A percentile compares a stretch with the other conserved stretches of the same genome.
phyloP scores from a whole-genome alignment of 1,284 basidiomycete species.

The Lentinula novae-zelandiae region DNA sequence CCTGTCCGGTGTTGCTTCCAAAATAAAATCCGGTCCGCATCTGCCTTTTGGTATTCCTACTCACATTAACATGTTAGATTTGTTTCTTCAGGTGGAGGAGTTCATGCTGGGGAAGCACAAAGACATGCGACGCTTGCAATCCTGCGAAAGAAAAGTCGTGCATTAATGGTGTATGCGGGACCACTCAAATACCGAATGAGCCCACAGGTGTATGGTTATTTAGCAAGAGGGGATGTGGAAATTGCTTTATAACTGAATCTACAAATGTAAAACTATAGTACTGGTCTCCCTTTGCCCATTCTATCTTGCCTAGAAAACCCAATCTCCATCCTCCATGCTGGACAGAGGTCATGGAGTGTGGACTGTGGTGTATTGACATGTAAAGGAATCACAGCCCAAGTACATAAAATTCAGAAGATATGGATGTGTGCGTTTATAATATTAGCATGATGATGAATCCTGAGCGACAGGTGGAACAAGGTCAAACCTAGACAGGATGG shows the following conservation, averaged over 20 bases:
- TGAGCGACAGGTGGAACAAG: no score
- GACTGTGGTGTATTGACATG: no score
- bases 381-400: no score
- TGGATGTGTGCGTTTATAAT: no score
- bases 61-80: not conserved
- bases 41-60: slow-evolving; percentile 28
- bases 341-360: no score
- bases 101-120: not conserved
- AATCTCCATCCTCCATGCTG: no score
- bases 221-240: slow-evolving; percentile 76
- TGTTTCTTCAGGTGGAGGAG: not conserved
- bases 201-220: slow-evolving; percentile 87
- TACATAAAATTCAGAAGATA: no score
- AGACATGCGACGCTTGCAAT: slow-evolving; percentile 51
- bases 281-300: no score
- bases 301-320: no score
- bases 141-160: slow-evolving; percentile 71
- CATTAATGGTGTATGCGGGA: slow-evolving; percentile 85
- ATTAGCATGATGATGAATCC: no score
- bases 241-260: slow-evolving; percentile 50
- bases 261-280: not conserved
- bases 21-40: slow-evolving; percentile 73
- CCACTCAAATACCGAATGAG: slow-evolving; percentile 87
- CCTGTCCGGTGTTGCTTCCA: slow-evolving; percentile 76
- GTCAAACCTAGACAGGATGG: no score